phyloP scores from a whole-genome alignment of 2,329 filamentous ascomycete genomes.

The Grosmannia huntii region DNA sequence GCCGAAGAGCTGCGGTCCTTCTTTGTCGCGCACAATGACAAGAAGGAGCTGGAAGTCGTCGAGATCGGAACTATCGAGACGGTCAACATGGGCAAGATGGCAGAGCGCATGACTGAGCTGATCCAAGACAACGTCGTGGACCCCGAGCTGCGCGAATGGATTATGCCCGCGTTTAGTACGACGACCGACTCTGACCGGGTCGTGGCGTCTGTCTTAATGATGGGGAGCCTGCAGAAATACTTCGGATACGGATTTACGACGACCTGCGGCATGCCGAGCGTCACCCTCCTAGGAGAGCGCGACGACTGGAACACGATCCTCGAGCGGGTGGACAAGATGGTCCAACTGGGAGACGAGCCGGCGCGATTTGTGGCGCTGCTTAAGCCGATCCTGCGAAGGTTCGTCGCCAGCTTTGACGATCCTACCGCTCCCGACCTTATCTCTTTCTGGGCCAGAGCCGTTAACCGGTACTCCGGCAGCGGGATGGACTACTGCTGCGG shows the following conservation, averaged over 20 bases:
- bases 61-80: conserved; percentile 9
- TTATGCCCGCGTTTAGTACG: conserved; percentile 39
- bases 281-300: conserved; percentile 32
- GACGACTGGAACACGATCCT: conserved; percentile 27
- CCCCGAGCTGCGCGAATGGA: conserved; percentile 28
- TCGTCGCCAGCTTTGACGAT: conserved; percentile 17
- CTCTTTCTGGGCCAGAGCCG: conserved; percentile 19
- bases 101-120: conserved; percentile 21
- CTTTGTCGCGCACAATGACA: not conserved
- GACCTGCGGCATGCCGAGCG: conserved; percentile 35
- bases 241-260: conserved; percentile 23
- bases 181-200: conserved; percentile 30
- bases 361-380: conserved; percentile 10
- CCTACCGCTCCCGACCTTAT: conserved; percentile 10
- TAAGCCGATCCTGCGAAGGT: conserved; percentile 14
- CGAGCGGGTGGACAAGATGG: conserved; percentile 6
- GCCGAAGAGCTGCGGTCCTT: not conserved
- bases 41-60: not conserved
- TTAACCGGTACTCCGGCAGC: conserved; percentile 17
- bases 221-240: conserved; percentile 37
- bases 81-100: conserved; percentile 18
- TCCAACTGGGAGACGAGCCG: conserved; percentile 9
- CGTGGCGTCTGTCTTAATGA: conserved; percentile 33
- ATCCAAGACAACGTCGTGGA: conserved; percentile 30
- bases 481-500: conserved; percentile 18